Percentiles rank a stretch among this genome's conserved stretches.
Conservation (phyloP, 1,139 yeast genomes). For the Kurtzmaniella quercitrusa region DNA sequence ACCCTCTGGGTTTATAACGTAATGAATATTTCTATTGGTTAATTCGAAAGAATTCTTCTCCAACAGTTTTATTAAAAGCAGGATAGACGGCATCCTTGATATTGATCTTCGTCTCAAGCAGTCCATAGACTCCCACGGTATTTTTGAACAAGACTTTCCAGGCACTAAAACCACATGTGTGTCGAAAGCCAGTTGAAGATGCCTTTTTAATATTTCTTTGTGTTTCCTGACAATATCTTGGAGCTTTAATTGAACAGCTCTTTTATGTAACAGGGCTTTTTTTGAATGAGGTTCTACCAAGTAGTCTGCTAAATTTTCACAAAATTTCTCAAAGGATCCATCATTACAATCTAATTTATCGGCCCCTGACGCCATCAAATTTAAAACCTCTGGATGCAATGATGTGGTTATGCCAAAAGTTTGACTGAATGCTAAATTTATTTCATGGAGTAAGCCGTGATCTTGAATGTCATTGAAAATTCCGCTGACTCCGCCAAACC, state of each 20-base stretch:
- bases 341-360: not conserved
- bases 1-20: slow-evolving; percentile 76
- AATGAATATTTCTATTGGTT: slow-evolving; percentile 30
- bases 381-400: not conserved
- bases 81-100: slow-evolving; percentile 72
- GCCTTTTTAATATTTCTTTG: not conserved
- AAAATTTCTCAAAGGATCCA: not conserved
- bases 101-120: slow-evolving; percentile 52
- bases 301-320: not conserved
- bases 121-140: slow-evolving; percentile 89
- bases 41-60: slow-evolving; percentile 17
- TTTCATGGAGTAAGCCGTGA: not conserved
- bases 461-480: slow-evolving; percentile 41
- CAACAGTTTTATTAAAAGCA: slow-evolving; percentile 42
- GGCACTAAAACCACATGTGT: slow-evolving; percentile 68
- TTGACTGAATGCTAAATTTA: not conserved
- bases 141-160: slow-evolving; percentile 54
- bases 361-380: not conserved
- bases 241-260: not conserved
- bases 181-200: slow-evolving; percentile 4
- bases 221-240: not conserved
- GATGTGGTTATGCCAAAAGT: not conserved
- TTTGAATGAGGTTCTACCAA: not conserved
- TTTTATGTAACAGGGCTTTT: not conserved
- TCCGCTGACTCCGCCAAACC: slow-evolving; percentile 83